A percentile compares a stretch with the other conserved stretches of the same genome.
Evolutionary conservation across 805 yeast genomes (phyloP).

Genomic region (Metschnikowia arizonensis): DNA sequence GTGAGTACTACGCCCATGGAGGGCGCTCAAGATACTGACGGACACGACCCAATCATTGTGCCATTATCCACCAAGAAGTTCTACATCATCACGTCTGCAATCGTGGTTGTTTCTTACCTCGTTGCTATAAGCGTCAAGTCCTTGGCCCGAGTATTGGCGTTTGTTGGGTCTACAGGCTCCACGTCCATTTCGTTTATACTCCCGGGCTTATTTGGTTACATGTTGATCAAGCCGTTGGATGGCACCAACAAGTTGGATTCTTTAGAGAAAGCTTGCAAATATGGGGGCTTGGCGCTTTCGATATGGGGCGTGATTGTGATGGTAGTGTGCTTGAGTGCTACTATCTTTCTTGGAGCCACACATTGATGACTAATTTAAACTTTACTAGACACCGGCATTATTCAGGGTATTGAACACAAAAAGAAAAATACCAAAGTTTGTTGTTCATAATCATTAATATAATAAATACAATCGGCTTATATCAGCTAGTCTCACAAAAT

Average conservation of each 20-base stretch:
- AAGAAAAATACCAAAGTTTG: too few species aligned
- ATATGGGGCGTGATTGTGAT: slow-evolving; percentile 71
- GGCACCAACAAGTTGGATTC: slow-evolving; percentile 26
- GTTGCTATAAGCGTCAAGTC: slow-evolving; percentile 67
- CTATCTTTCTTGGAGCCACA: slow-evolving; percentile 40
- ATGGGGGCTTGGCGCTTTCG: slow-evolving; percentile 51
- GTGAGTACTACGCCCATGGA: slow-evolving; percentile 44
- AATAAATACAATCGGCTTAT: slow-evolving; percentile 1
- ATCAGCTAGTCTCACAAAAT: slow-evolving; percentile 18
- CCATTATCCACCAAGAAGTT: slow-evolving; percentile 28
- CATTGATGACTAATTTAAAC: slow-evolving; percentile 20
- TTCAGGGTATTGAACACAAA: too few species aligned
- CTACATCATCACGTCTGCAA: slow-evolving; percentile 25
- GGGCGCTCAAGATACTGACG: slow-evolving; percentile 45
- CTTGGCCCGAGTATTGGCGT: slow-evolving; percentile 74
- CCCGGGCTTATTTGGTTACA: slow-evolving; percentile 84
- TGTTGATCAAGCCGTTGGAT: slow-evolving; percentile 50
- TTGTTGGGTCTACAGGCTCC: slow-evolving; percentile 92
- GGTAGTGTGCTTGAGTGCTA: slow-evolving; percentile 59
- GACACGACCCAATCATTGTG: slow-evolving; percentile 42
- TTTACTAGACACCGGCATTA: background rate
- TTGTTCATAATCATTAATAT: background rate
- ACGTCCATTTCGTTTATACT: slow-evolving; percentile 86
- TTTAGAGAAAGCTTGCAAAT: slow-evolving; percentile 35
- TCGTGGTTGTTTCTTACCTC: slow-evolving; percentile 51